Evolutionary conservation across 345 rosid species (phyloP).

Genomic region (Eucalyptus cloeziana): DNA sequence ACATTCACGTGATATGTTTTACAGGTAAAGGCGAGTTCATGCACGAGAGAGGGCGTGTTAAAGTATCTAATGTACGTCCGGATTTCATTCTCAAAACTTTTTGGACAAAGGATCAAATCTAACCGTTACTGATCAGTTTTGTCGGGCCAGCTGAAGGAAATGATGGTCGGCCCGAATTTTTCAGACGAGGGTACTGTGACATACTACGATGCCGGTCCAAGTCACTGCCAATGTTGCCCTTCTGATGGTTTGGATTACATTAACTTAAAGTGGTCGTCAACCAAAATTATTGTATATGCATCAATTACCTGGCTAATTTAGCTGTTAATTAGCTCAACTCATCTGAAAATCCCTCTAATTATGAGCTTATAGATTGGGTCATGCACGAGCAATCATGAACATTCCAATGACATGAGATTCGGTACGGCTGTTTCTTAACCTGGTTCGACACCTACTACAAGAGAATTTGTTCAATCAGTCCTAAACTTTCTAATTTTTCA

Average conservation of each 20-base stretch:
- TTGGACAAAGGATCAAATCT: background rate
- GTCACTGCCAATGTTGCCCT: background rate
- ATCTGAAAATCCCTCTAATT: background rate
- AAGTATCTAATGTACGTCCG: background rate
- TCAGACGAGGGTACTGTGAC: background rate
- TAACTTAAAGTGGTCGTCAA: background rate
- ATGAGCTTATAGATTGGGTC: background rate
- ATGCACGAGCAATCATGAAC: background rate
- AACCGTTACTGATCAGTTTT: background rate
- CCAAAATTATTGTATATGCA: background rate
- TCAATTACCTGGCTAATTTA: background rate
- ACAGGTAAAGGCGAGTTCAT: background rate
- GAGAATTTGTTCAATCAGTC: no score
- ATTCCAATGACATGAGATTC: background rate
- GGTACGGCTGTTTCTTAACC: background rate
- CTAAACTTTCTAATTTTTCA: accelerated
- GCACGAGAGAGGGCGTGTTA: background rate
- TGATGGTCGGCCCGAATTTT: background rate
- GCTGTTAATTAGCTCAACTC: background rate
- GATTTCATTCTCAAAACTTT: background rate
- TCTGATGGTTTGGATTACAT: background rate
- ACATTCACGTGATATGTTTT: background rate
- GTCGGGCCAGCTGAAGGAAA: background rate
- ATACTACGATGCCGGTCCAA: background rate
- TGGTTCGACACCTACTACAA: no score